These are phyloP conservation scores for Bolboschoenus planiculmis DNA, from an alignment of 176 grass and related monocot species.

Conservation along the genomic window DNA sequence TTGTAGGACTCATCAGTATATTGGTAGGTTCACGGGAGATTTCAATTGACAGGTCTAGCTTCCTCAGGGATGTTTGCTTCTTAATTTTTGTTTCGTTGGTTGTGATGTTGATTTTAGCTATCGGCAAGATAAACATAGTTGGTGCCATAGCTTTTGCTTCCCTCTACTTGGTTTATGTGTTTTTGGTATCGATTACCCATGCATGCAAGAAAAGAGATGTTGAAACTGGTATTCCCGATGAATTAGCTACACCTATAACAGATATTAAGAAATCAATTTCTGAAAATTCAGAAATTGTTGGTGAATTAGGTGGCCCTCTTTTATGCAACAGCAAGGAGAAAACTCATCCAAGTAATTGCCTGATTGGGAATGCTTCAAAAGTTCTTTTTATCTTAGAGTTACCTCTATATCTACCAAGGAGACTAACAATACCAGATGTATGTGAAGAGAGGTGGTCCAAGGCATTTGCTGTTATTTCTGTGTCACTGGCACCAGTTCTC, in stretches of 20 bases:
- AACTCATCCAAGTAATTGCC: background rate
- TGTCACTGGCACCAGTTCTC: slow-evolving; percentile 40
- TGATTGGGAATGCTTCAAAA: background rate
- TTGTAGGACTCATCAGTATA: slow-evolving; percentile 53
- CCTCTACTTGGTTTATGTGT: slow-evolving; percentile 57
- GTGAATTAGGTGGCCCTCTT: slow-evolving; percentile 27
- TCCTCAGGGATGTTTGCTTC: slow-evolving; percentile 46
- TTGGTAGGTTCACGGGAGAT: background rate
- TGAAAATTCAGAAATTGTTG: background rate
- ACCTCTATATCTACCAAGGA: slow-evolving; percentile 42
- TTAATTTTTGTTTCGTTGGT: slow-evolving; percentile 37
- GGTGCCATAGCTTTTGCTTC: slow-evolving; percentile 43
- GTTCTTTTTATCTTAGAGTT: slow-evolving; percentile 25
- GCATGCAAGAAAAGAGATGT: slow-evolving; percentile 8
- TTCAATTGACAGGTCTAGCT: slow-evolving; percentile 37
- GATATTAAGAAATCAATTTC: background rate
- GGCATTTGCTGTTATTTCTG: slow-evolving; percentile 38
- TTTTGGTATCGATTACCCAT: slow-evolving; percentile 41
- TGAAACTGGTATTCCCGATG: background rate
- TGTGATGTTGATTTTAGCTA: slow-evolving; percentile 23
- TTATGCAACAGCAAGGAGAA: background rate
- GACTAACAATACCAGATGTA: slow-evolving; percentile 59
- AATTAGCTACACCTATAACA: background rate
- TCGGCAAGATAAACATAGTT: slow-evolving; percentile 41
- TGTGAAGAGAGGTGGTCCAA: slow-evolving; percentile 62